Evolutionary conservation across 371 early-diverging fungal genomes (phyloP).

Genomic region (Mortierella sp.): DNA sequence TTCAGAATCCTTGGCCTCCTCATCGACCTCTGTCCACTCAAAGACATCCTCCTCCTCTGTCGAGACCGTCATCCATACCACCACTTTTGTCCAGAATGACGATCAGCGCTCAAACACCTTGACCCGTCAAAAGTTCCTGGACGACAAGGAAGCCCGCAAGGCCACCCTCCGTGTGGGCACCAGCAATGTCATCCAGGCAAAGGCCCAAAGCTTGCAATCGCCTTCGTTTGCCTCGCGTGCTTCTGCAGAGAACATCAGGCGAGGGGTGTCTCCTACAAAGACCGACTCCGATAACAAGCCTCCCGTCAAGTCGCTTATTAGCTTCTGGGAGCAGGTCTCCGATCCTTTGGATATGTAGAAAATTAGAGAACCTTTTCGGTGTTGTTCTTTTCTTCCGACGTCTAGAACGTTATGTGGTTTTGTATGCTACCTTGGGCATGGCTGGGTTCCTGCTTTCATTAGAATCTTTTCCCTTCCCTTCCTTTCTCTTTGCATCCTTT

Average conservation of each 20-base stretch:
- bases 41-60: conserved; percentile 11
- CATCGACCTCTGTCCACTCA: conserved; percentile 25
- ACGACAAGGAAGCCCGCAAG: conserved; percentile 41
- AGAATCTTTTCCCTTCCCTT: background rate
- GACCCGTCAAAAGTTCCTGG: conserved; percentile 26
- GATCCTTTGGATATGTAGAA: conserved; percentile 32
- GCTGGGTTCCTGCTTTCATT: no score
- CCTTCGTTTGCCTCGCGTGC: conserved; percentile 18
- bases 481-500: background rate
- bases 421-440: no score
- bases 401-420: no score
- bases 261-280: conserved; percentile 4
- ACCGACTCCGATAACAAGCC: conserved; percentile 37
- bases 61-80: background rate
- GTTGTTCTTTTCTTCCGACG: background rate
- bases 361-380: background rate
- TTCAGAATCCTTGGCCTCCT: background rate
- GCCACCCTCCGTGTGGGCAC: conserved; percentile 37
- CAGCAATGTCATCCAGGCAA: conserved; percentile 34
- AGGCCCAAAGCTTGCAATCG: conserved; percentile 31
- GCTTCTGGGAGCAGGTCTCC: conserved; percentile 54
- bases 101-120: background rate
- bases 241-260: conserved; percentile 23
- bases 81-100: background rate
- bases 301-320: conserved; percentile 49